phyloP scores from a whole-genome alignment of 441 rosid genomes.

The Pelargonium australe region DNA sequence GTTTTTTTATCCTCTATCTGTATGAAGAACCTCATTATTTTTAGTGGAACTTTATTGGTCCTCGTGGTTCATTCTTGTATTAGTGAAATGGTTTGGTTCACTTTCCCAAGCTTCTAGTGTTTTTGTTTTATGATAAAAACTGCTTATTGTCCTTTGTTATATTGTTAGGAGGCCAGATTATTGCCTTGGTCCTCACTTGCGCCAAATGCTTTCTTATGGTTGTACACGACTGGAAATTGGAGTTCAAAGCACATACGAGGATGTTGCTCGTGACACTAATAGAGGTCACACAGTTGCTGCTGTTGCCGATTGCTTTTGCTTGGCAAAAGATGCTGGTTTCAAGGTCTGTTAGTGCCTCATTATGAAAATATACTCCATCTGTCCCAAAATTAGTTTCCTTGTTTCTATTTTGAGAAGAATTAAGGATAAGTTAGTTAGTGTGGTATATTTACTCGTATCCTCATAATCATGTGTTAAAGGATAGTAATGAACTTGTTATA shows the following conservation, averaged over 20 bases:
- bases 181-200: slow-evolving; percentile 96
- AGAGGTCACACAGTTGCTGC: slow-evolving; percentile 99
- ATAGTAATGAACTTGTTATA: no score
- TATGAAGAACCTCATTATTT: background rate
- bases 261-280: slow-evolving; percentile 96
- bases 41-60: background rate
- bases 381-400: no score
- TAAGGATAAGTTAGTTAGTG: no score
- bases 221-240: slow-evolving; percentile 97
- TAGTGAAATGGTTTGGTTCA: slow-evolving; percentile 11
- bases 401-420: no score
- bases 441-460: no score
- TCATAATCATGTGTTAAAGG: no score
- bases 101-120: slow-evolving; percentile 1
- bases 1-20: background rate
- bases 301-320: slow-evolving; percentile 96
- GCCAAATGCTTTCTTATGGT: slow-evolving; percentile 96
- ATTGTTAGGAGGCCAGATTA: slow-evolving; percentile 88
- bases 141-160: slow-evolving; percentile 13
- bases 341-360: slow-evolving; percentile 45
- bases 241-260: slow-evolving; percentile 99
- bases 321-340: slow-evolving; percentile 99
- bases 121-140: slow-evolving; percentile 1
- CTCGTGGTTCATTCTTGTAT: slow-evolving; percentile 5
- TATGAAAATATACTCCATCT: background rate